Base-by-base conservation (phyloP, 345 rosid genomes). In the Sonneratia caseolaris region DNA sequence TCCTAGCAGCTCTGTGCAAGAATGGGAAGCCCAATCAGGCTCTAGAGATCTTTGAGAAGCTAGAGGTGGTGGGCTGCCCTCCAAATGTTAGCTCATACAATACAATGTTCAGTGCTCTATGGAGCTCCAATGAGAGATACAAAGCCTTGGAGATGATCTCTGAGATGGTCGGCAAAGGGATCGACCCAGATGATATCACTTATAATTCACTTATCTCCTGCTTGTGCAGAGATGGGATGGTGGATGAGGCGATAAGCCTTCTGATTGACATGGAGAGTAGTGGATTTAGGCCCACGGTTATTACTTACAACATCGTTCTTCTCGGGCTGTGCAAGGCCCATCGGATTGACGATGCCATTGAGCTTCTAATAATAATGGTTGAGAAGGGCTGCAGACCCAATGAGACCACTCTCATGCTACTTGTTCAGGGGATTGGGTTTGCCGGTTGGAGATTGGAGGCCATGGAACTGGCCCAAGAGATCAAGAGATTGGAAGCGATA, bases 161-260 rank as follows among this genome's bases (percentile, higher is more conserved):
- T 10, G 84, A 89, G 80, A 89, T 93, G 98, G 19, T 84, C 55
- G 79, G 71, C 51, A 72, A 83, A 27, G 91, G 86, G 71, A 82
- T 91, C 1, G 92, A 77, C 45, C 91, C 97, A 0, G 98, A 93
- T 55, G 87, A 81, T 73, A 88, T 91, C 64, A 93, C 97, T 14
- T 91, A 89, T 69, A 89, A 91, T 80, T 84, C 97, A 3, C 85
- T 93, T 48, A 82, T 93, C 65, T 91, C 97, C 0, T 88, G 98
- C 74, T 71, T 91, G 74, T 91, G 98, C 76, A 82, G 96, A 78
- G 98, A 93, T 65, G 97, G 96, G 37, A 81, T 89, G 93, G 93
- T 86, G 36, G 84, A 84, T 69, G 93, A 93, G 78, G 96, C 91
- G 18, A 79, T 86, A 3, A 88, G 78, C 71, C 42, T 93, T 73